A percentile compares a stretch with the other conserved stretches of the same genome.
Conservation (phyloP, 164 flowering plant genomes). For the Annona squamosa region DNA sequence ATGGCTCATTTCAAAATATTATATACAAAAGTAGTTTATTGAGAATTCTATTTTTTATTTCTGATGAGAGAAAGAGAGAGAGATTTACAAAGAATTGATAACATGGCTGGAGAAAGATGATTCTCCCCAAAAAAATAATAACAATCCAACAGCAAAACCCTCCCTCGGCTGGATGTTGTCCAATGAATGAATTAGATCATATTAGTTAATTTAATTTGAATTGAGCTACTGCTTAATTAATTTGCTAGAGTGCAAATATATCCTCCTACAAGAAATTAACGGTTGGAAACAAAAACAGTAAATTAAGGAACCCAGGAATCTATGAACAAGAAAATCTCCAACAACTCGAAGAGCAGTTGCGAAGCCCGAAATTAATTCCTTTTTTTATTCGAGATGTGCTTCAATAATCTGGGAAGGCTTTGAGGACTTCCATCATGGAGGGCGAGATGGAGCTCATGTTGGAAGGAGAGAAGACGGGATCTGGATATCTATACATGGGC, state of each 20-base stretch:
- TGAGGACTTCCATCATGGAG: slow-evolving; percentile 22
- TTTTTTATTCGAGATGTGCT: background rate
- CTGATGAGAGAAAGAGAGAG: too few species aligned
- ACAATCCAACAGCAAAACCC: background rate
- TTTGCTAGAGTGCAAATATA: background rate
- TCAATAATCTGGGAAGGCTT: slow-evolving; percentile 21
- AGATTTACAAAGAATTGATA: too few species aligned
- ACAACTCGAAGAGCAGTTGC: background rate
- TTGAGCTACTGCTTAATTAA: background rate
- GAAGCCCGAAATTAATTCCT: background rate
- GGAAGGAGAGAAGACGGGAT: slow-evolving; percentile 17
- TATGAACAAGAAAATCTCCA: background rate
- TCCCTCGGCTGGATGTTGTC: background rate
- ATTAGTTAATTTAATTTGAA: background rate
- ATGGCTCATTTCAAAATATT: too few species aligned
- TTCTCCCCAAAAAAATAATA: background rate
- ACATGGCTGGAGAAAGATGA: too few species aligned
- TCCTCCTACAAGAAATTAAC: background rate
- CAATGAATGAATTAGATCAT: slow-evolving; percentile 4
- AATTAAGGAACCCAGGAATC: background rate
- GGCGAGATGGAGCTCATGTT: slow-evolving; percentile 21
- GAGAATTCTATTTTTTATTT: too few species aligned
- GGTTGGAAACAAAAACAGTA: background rate
- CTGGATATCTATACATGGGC: slow-evolving; percentile 23
- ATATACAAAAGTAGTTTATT: too few species aligned